A percentile compares a stretch with the other conserved stretches of the same genome.
phyloP scores from a whole-genome alignment of 1,139 yeast species.

The Debaryomyces fabryi region DNA sequence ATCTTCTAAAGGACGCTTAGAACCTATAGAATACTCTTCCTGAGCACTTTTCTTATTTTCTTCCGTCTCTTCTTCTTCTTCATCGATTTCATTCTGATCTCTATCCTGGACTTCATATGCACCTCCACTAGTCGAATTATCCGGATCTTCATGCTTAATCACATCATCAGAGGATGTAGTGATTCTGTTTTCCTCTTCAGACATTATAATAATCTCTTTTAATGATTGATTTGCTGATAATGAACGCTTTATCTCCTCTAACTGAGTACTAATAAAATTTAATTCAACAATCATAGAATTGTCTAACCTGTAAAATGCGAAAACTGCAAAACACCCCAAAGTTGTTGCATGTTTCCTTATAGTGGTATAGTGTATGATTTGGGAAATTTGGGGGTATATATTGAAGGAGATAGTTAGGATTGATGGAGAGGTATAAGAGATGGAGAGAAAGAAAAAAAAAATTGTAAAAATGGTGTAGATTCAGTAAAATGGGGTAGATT shows the following conservation, averaged over 20 bases:
- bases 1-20: constrained; percentile 13
- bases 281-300: not conserved
- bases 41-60: constrained; percentile 7
- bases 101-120: constrained; percentile 26
- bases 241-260: not conserved
- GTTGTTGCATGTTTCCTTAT: constrained; percentile 1
- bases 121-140: constrained; percentile 12
- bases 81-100: constrained; percentile 55
- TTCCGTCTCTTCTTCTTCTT: constrained; percentile 21
- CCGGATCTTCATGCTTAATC: constrained; percentile 22
- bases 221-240: constrained; percentile 9
- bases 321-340: not conserved
- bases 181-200: constrained; percentile 13
- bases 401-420: not conserved
- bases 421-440: not conserved
- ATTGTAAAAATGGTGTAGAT: too few species aligned
- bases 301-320: not conserved
- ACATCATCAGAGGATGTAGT: constrained; percentile 7
- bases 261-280: not conserved
- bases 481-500: too few species aligned
- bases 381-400: not conserved
- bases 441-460: too few species aligned
- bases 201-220: constrained; percentile 10
- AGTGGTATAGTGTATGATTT: not conserved
- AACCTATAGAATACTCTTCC: constrained; percentile 10